Evolutionary conservation across 345 rosid genomes (phyloP).

Genomic region (Sonneratia alba): DNA sequence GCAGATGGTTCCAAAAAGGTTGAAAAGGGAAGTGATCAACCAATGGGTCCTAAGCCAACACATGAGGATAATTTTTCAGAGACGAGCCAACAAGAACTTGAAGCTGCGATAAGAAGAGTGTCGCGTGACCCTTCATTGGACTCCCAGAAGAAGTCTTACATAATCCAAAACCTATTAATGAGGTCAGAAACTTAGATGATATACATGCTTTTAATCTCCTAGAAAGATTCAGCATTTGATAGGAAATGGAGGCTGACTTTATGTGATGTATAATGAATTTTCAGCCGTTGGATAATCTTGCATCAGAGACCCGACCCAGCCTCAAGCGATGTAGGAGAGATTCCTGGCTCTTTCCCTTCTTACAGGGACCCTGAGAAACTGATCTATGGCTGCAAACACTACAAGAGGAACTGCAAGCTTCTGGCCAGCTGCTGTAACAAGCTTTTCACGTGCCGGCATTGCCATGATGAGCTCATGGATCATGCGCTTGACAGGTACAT

Average conservation of each 20-base stretch:
- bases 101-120: conserved; percentile 55
- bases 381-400: conserved; percentile 67
- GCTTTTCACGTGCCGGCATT: conserved; percentile 60
- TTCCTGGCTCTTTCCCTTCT: conserved; percentile 52
- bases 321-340: conserved; percentile 26
- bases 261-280: conserved; percentile 20
- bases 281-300: conserved; percentile 68
- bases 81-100: conserved; percentile 56
- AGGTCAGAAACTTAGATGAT: conserved; percentile 28
- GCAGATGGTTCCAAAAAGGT: conserved; percentile 8
- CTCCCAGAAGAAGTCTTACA: conserved; percentile 44
- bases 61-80: conserved; percentile 25
- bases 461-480: conserved; percentile 76
- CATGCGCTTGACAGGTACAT: conserved; percentile 65
- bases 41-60: conserved; percentile 17
- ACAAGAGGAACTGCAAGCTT: conserved; percentile 71
- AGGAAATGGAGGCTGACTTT: conserved; percentile 12
- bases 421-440: conserved; percentile 56
- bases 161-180: conserved; percentile 62
- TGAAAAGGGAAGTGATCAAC: conserved; percentile 8
- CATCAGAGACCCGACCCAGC: conserved; percentile 29
- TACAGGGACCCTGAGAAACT: conserved; percentile 33
- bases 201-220: not conserved
- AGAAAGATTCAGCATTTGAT: no score
- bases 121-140: conserved; percentile 58